Conservation (phyloP, 2,329 filamentous ascomycete genomes). For the Botrytis hyacinthi region DNA sequence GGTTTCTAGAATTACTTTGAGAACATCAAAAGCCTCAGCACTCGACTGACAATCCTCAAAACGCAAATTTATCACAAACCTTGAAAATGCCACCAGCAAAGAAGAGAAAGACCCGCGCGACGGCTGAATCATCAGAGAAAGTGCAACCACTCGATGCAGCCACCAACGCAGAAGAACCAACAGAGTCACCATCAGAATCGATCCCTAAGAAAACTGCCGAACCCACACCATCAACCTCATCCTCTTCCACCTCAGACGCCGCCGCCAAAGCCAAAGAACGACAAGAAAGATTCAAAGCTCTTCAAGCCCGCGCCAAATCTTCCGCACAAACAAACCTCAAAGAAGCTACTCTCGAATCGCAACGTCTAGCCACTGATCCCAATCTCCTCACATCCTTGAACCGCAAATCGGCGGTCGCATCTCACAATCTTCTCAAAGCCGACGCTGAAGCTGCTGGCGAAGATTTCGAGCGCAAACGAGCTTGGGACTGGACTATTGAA, state of each 20-base stretch:
- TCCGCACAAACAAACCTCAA: slow-evolving; percentile 74
- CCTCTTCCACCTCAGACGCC: slow-evolving; percentile 34
- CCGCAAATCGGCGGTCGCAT: slow-evolving; percentile 81
- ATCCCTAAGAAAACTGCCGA: neutral
- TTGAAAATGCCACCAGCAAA: slow-evolving; percentile 45
- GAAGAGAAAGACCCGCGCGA: slow-evolving; percentile 45
- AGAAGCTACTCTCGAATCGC: slow-evolving; percentile 79
- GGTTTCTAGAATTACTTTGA: neutral
- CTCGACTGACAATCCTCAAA: neutral
- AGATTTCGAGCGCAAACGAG: slow-evolving; percentile 95
- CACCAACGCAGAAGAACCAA: slow-evolving; percentile 20
- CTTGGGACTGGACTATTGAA: slow-evolving; percentile 98
- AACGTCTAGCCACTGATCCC: slow-evolving; percentile 75
- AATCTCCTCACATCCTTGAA: slow-evolving; percentile 74
- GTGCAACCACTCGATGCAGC: slow-evolving; percentile 5
- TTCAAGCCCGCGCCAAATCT: slow-evolving; percentile 76
- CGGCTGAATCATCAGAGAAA: slow-evolving; percentile 26
- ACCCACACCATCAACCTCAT: slow-evolving; percentile 1
- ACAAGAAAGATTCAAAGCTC: slow-evolving; percentile 78
- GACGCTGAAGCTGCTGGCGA: slow-evolving; percentile 81
- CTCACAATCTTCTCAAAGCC: slow-evolving; percentile 89
- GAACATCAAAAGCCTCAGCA: slow-evolving; percentile 9
- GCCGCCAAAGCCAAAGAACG: slow-evolving; percentile 60
- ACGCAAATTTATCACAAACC: no score
- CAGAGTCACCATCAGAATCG: slow-evolving; percentile 20